Conservation (phyloP, 2,329 filamentous ascomycete species). For the Fusarium protoensiforme region DNA sequence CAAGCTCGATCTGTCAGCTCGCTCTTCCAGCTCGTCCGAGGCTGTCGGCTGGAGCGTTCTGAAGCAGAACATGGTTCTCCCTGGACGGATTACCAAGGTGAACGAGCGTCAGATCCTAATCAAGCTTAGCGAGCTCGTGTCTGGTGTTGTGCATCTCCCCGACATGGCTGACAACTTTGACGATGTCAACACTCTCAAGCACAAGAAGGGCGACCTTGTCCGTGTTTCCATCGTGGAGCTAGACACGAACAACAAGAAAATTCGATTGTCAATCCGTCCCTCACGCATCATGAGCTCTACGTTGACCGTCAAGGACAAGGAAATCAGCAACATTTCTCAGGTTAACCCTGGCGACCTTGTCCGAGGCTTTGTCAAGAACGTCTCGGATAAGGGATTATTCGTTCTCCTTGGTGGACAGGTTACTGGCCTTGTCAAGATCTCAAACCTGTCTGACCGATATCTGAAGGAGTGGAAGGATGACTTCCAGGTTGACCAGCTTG, state of each 20-base stretch:
- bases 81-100: conserved; percentile 85
- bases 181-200: conserved; percentile 78
- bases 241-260: conserved; percentile 84
- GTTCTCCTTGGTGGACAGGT: conserved; percentile 84
- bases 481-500: conserved; percentile 89
- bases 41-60: conserved; percentile 76
- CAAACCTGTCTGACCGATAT: conserved; percentile 89
- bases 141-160: conserved; percentile 82
- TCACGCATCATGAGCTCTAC: conserved; percentile 91
- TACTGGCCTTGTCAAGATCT: conserved; percentile 84
- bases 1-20: conserved; percentile 85
- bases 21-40: conserved; percentile 61
- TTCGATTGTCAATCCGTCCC: conserved; percentile 83
- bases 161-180: conserved; percentile 90
- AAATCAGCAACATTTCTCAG: conserved; percentile 78
- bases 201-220: conserved; percentile 86
- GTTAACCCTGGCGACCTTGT: conserved; percentile 82
- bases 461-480: conserved; percentile 95
- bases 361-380: conserved; percentile 91
- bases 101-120: conserved; percentile 86
- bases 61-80: conserved; percentile 82
- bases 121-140: conserved; percentile 83
- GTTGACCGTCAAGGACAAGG: conserved; percentile 81
- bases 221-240: conserved; percentile 87
- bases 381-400: conserved; percentile 90